A percentile compares a stretch with the other conserved stretches of the same genome.
Conservation (phyloP, 148 eudicot species). For the Persicaria maculosa region DNA sequence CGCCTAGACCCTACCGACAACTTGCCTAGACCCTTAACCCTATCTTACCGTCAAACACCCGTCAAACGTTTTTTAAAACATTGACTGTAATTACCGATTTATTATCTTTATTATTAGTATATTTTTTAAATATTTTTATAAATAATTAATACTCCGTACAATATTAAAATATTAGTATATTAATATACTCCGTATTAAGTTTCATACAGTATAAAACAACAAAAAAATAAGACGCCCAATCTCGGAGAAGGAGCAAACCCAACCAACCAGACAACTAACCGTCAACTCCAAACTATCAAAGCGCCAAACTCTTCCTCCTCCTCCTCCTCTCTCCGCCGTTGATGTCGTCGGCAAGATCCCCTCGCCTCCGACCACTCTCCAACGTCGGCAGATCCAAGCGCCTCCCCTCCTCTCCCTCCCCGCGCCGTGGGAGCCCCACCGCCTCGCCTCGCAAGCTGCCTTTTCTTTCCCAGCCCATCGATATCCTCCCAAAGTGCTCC, state of each 20-base stretch:
- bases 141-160: too few relatives aligned
- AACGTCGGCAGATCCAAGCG: background rate
- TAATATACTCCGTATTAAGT: too few relatives aligned
- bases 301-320: background rate
- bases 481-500: slow-evolving; percentile 11
- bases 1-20: too few relatives aligned
- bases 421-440: background rate
- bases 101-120: too few relatives aligned
- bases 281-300: background rate
- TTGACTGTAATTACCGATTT: too few relatives aligned
- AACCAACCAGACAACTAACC: slow-evolving; percentile 1
- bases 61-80: too few relatives aligned
- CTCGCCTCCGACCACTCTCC: background rate
- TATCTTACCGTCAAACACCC: too few relatives aligned
- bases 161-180: too few relatives aligned
- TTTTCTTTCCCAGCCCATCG: background rate
- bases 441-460: background rate
- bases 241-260: background rate
- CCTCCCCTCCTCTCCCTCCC: slow-evolving; percentile 2
- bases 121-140: too few relatives aligned
- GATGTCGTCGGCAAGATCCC: slow-evolving; percentile 3
- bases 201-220: background rate
- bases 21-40: too few relatives aligned
- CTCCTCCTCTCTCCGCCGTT: background rate
- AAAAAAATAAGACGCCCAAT: background rate